These are phyloP conservation scores for Fusarium incarnatum DNA, from an alignment of 2,329 filamentous ascomycete species.

Conservation along the genomic window DNA sequence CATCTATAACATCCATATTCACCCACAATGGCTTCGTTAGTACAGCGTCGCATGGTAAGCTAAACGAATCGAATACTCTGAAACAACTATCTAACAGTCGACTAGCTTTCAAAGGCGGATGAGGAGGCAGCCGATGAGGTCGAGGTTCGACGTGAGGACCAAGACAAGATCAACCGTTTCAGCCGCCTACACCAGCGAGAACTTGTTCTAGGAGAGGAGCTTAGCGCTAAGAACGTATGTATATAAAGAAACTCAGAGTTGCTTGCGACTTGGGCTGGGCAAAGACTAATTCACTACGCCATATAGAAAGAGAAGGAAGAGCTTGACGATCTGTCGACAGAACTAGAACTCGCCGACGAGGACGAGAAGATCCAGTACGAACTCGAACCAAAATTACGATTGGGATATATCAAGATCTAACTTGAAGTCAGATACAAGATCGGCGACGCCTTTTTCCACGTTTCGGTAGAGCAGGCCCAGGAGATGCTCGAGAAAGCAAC, in stretches of 20 bases:
- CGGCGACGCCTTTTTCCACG: slow-evolving; percentile 92
- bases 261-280: neutral
- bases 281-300: slow-evolving; percentile 36
- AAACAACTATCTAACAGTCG: slow-evolving; percentile 21
- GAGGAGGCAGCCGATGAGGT: slow-evolving; percentile 87
- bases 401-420: slow-evolving; percentile 15
- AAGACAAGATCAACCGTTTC: slow-evolving; percentile 99
- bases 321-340: slow-evolving; percentile 88
- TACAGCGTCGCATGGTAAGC: slow-evolving; percentile 71
- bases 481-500: slow-evolving; percentile 81
- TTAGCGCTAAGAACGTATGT: slow-evolving; percentile 81
- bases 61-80: fast-evolving
- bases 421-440: slow-evolving; percentile 82
- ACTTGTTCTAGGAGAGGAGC: slow-evolving; percentile 79
- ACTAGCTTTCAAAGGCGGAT: slow-evolving; percentile 91
- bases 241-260: too few relatives aligned
- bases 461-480: slow-evolving; percentile 86
- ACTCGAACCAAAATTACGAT: slow-evolving; percentile 20
- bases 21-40: slow-evolving; percentile 57
- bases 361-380: slow-evolving; percentile 91
- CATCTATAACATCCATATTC: slow-evolving; percentile 26
- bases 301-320: slow-evolving; percentile 97
- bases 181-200: slow-evolving; percentile 93
- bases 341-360: slow-evolving; percentile 94
- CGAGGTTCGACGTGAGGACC: slow-evolving; percentile 94